phyloP scores from a whole-genome alignment of 768 basidiomycete genomes.

The Leccinellum rugosiceps region DNA sequence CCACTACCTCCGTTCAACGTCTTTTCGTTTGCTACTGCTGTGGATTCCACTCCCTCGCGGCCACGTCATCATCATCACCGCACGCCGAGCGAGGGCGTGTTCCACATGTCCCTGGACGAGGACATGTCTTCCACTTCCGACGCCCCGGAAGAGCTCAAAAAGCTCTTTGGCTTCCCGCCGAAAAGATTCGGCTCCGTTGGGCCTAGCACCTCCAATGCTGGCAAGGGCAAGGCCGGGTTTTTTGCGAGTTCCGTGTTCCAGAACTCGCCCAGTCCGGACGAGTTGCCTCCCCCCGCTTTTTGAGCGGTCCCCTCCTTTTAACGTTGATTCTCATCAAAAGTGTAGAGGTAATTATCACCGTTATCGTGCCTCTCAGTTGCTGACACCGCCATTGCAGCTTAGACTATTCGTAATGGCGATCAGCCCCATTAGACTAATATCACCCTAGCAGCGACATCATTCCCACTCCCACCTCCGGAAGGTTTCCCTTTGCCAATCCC shows the following conservation, averaged over 20 bases:
- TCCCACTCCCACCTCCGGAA: constrained; percentile 27
- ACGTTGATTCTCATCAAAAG: constrained; percentile 25
- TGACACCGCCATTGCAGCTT: constrained; percentile 21
- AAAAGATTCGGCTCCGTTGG: constrained; percentile 31
- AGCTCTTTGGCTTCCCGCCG: constrained; percentile 31
- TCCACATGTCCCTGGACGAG: constrained; percentile 73
- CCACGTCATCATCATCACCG: constrained; percentile 48
- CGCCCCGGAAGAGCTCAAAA: constrained; percentile 36
- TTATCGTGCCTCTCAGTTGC: not conserved
- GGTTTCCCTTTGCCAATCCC: constrained; percentile 21
- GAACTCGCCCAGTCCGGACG: constrained; percentile 83
- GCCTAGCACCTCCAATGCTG: constrained; percentile 21
- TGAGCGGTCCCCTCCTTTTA: constrained; percentile 37
- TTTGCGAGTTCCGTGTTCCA: constrained; percentile 84
- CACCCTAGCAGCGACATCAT: constrained; percentile 30
- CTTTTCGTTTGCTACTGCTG: constrained; percentile 40
- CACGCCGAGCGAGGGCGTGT: constrained; percentile 72
- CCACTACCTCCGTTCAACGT: constrained; percentile 38
- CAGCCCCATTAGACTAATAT: constrained; percentile 38
- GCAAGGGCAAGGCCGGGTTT: constrained; percentile 43
- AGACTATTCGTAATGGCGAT: constrained; percentile 38
- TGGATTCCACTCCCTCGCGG: constrained; percentile 35
- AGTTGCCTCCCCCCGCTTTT: constrained; percentile 68
- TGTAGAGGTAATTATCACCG: constrained; percentile 37
- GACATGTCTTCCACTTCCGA: constrained; percentile 45